Evolutionary conservation across 257 asterid genomes (phyloP).

Genomic region (Petrea volubilis): DNA sequence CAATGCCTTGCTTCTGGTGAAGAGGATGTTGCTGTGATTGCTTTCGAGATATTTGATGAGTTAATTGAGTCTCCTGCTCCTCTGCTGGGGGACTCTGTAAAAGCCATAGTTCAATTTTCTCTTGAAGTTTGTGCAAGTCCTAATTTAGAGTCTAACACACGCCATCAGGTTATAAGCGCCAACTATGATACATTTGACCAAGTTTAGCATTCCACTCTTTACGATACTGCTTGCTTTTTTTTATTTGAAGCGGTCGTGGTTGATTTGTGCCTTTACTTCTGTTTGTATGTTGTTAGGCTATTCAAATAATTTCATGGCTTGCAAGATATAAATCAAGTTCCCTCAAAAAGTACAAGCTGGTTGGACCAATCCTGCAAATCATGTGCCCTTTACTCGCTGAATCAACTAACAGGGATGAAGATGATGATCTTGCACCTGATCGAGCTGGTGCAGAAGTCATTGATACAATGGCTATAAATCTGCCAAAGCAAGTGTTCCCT

Average conservation of each 20-base stretch:
- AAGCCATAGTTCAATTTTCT: conserved; percentile 90
- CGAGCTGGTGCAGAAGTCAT: conserved; percentile 99
- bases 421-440: conserved; percentile 95
- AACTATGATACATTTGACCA: not conserved
- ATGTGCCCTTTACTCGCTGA: conserved; percentile 96
- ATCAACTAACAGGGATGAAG: conserved; percentile 69
- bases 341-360: conserved; percentile 95
- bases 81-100: conserved; percentile 95
- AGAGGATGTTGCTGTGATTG: conserved; percentile 92
- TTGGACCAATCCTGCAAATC: conserved; percentile 87
- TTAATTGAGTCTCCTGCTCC: conserved; percentile 99
- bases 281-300: conserved; percentile 63
- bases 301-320: conserved; percentile 99
- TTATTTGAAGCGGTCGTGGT: conserved; percentile 16
- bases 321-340: conserved; percentile 84
- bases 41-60: conserved; percentile 99
- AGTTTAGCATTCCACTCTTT: conserved; percentile 7
- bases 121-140: conserved; percentile 94
- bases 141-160: conserved; percentile 77
- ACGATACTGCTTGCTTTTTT: not conserved
- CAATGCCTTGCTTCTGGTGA: conserved; percentile 98
- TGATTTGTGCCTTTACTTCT: conserved; percentile 22
- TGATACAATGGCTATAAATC: conserved; percentile 90
- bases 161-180: conserved; percentile 78
- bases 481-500: conserved; percentile 85